These are phyloP conservation scores for Diaporthe citri DNA, from an alignment of 2,329 filamentous ascomycete genomes.

Conservation along the genomic window DNA sequence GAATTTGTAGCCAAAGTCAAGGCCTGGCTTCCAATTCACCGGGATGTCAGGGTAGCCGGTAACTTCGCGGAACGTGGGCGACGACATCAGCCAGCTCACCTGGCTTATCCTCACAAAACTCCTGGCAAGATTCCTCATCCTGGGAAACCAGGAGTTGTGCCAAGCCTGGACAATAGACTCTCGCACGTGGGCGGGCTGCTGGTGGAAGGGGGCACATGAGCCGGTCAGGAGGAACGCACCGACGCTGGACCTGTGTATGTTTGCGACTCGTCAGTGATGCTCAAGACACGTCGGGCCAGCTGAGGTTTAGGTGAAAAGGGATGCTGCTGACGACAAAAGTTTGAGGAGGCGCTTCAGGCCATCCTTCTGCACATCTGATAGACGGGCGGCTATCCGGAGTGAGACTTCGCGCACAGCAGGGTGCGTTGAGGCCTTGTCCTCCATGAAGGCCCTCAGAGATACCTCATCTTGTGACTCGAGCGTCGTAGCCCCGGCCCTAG, in stretches of 20 bases:
- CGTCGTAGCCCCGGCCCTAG: constrained; percentile 52
- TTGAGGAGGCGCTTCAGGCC: constrained; percentile 56
- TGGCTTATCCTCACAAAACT: constrained; percentile 67
- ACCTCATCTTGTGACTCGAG: constrained; percentile 55
- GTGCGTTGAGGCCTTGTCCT: constrained; percentile 63
- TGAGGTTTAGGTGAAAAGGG: too few relatives aligned
- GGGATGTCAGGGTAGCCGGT: constrained; percentile 71
- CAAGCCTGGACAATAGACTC: constrained; percentile 74
- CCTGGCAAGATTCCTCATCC: constrained; percentile 68
- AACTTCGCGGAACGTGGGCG: constrained; percentile 65
- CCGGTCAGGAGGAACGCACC: constrained; percentile 77
- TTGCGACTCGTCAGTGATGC: background rate
- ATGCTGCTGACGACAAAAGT: constrained; percentile 55
- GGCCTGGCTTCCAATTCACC: constrained; percentile 61
- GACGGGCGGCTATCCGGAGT: constrained; percentile 54
- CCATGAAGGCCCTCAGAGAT: constrained; percentile 65
- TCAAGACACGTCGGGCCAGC: too few relatives aligned
- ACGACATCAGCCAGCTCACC: constrained; percentile 67
- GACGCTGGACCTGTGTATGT: constrained; percentile 66
- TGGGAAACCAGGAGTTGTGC: constrained; percentile 67
- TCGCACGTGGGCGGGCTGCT: constrained; percentile 71
- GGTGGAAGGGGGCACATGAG: constrained; percentile 71
- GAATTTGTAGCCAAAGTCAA: constrained; percentile 70
- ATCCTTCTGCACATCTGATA: constrained; percentile 50
- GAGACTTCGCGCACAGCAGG: constrained; percentile 66